Evolutionary conservation across 768 basidiomycete genomes (phyloP).

Genomic region (Macrocybe gigantea): DNA sequence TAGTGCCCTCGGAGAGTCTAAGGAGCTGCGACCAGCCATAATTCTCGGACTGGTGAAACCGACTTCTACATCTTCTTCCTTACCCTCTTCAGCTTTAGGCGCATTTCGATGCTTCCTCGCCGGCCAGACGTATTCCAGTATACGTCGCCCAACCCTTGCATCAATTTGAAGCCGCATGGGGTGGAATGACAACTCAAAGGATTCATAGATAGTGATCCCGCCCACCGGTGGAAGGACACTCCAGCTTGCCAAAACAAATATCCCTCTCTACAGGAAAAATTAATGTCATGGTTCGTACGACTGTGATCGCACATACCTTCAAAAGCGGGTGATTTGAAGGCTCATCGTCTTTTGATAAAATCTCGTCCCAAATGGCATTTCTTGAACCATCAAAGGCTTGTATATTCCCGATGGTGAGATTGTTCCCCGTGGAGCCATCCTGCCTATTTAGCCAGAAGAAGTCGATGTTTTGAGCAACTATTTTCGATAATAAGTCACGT

Average conservation of each 20-base stretch:
- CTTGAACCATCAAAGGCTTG: conserved; percentile 83
- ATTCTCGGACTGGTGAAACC: neutral
- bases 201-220: conserved; percentile 85
- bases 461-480: conserved; percentile 73
- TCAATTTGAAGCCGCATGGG: conserved; percentile 87
- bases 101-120: conserved; percentile 41
- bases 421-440: conserved; percentile 82
- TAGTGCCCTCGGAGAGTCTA: conserved; percentile 43
- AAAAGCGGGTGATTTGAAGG: conserved; percentile 63
- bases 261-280: conserved; percentile 41
- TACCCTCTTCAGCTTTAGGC: conserved; percentile 12
- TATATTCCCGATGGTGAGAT: conserved; percentile 68
- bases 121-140: conserved; percentile 89
- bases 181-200: conserved; percentile 76
- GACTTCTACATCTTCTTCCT: conserved; percentile 12
- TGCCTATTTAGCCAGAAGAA: conserved; percentile 83
- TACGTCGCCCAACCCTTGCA: conserved; percentile 68
- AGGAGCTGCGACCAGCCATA: conserved; percentile 30
- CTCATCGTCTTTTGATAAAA: conserved; percentile 73
- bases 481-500: conserved; percentile 72
- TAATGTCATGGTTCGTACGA: neutral
- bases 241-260: conserved; percentile 80
- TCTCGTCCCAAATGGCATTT: conserved; percentile 82
- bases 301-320: conserved; percentile 41
- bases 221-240: conserved; percentile 84